These are phyloP conservation scores for Beauveria rudraprayagi DNA, from an alignment of 2,329 filamentous ascomycete species.

Conservation along the genomic window DNA sequence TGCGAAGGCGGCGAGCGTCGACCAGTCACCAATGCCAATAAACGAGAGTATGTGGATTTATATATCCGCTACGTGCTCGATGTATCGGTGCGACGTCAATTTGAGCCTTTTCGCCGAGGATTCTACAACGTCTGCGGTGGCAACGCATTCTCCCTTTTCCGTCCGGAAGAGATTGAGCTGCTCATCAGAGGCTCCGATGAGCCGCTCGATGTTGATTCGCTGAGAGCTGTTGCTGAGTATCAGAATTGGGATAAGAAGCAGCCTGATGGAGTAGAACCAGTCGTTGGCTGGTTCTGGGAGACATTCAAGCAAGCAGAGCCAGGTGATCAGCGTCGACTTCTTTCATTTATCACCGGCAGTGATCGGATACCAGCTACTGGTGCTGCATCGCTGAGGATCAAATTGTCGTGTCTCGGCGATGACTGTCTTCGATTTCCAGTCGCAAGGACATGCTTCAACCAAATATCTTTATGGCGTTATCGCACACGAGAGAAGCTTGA, in stretches of 20 bases:
- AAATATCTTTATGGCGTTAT: conserved; percentile 70
- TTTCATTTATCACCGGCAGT: conserved; percentile 84
- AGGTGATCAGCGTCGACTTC: conserved; percentile 64
- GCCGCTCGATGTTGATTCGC: conserved; percentile 64
- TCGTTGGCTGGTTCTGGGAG: conserved; percentile 83
- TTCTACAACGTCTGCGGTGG: conserved; percentile 90
- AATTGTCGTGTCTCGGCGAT: conserved; percentile 66
- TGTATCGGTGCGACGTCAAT: conserved; percentile 68
- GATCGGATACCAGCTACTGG: conserved; percentile 87
- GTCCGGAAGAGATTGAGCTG: conserved; percentile 85
- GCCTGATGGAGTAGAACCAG: conserved; percentile 52
- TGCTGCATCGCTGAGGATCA: conserved; percentile 68
- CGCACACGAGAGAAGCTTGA: conserved; percentile 58
- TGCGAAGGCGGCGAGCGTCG: conserved; percentile 64
- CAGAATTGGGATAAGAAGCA: conserved; percentile 64
- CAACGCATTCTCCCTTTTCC: conserved; percentile 79
- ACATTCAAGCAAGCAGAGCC: conserved; percentile 60
- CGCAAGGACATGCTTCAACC: conserved; percentile 87
- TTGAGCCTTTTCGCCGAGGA: conserved; percentile 87
- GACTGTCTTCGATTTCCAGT: conserved; percentile 71
- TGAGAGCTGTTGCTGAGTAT: conserved; percentile 71
- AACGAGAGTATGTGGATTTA: conserved; percentile 77
- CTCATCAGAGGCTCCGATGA: conserved; percentile 81
- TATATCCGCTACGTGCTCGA: conserved; percentile 79
- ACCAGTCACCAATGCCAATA: conserved; percentile 75